Evolutionary conservation across 208 protist genomes (phyloP), one percentile per base, ranked within the genome.

Genomic region (Acanthamoeba lugdunensis): DNA sequence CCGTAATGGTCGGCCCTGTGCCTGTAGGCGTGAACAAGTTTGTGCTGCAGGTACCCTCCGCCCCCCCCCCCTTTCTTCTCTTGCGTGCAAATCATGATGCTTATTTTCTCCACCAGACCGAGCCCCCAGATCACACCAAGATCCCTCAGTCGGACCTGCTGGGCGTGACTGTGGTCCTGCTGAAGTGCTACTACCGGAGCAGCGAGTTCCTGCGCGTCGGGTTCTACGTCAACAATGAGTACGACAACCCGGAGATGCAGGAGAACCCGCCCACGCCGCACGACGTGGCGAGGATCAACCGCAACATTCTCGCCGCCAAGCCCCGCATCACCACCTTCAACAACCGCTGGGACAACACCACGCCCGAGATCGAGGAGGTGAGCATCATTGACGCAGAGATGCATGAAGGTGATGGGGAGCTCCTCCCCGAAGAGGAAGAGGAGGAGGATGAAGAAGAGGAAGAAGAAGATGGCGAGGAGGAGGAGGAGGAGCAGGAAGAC

Each of bases 121-220:
- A 98, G 58, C 96, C 98, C 8, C 98, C 99, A 25, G 97, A 99
- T 92, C 94, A 96, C 54, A 91, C 95, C 73, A 96, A 97, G 50
- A 99, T 99, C 30, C 98, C 98, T 2, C 81, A 95, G 7, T 93
- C 97, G 48, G 98, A 99, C 89, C 93, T 99, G 21, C 94, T 99
- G 11, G 98, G 98, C 63, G 98, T 99, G 11, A 99, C 98, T 0
- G 98, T 99, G 28, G 94, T 99, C 28, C 95, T 99, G 58, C 97
- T 99, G 41, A 98, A 97, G 0, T 99, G 99, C 95, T 97, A 97
- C 82, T 99, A 99, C 94, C 95, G 96, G 18, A 95, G 97, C 2
- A 96, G 99, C 91, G 98, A 99, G 95, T 99, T 99, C 94, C 95
- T 99, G 87, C 97, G 98, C 11, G 98, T 99, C 4, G 98, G 98